Percentiles rank a stretch among this genome's conserved stretches.
These are phyloP conservation scores for Apiotrichum veenhuisii DNA, from an alignment of 1,284 basidiomycete genomes.

Conservation along the genomic window DNA sequence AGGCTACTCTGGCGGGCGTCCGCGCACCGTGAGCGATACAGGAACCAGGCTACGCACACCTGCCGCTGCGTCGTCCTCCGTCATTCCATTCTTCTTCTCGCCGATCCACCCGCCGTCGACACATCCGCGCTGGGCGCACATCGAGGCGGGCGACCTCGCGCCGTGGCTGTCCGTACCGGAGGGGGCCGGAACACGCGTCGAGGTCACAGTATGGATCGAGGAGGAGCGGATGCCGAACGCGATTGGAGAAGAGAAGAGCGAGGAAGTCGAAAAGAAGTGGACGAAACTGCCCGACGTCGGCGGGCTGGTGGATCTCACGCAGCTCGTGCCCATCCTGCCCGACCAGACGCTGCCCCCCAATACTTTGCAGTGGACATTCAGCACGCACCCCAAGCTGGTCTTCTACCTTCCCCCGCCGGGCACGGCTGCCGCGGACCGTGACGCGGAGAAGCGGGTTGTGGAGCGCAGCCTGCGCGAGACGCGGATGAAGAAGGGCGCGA, in stretches of 20 bases:
- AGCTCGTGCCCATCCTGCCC: slow-evolving; percentile 3
- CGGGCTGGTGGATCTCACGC: slow-evolving; percentile 6
- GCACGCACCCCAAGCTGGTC: slow-evolving; percentile 19
- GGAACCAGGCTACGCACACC: neutral
- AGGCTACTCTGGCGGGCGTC: neutral
- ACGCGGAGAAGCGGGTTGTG: slow-evolving; percentile 23
- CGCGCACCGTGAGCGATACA: neutral
- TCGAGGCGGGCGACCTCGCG: slow-evolving; percentile 44
- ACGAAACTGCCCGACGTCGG: slow-evolving; percentile 7
- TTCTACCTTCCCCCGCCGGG: slow-evolving; percentile 26
- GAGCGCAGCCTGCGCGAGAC: slow-evolving; percentile 47
- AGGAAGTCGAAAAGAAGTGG: slow-evolving; percentile 2
- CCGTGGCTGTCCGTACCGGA: slow-evolving; percentile 37
- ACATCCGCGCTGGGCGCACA: slow-evolving; percentile 38
- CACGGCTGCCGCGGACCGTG: neutral
- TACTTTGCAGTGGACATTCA: slow-evolving; percentile 34
- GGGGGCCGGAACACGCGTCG: slow-evolving; percentile 23
- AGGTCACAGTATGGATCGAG: slow-evolving; percentile 44
- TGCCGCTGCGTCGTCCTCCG: neutral
- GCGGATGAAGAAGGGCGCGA: slow-evolving; percentile 46
- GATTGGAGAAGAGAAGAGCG: neutral
- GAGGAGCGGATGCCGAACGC: slow-evolving; percentile 1
- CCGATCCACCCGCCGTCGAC: slow-evolving; percentile 43
- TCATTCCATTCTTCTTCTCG: slow-evolving; percentile 48
- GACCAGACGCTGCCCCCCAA: slow-evolving; percentile 21